Conservation (phyloP, 2,329 filamentous ascomycete species). For the Boeremia lycopersici region DNA sequence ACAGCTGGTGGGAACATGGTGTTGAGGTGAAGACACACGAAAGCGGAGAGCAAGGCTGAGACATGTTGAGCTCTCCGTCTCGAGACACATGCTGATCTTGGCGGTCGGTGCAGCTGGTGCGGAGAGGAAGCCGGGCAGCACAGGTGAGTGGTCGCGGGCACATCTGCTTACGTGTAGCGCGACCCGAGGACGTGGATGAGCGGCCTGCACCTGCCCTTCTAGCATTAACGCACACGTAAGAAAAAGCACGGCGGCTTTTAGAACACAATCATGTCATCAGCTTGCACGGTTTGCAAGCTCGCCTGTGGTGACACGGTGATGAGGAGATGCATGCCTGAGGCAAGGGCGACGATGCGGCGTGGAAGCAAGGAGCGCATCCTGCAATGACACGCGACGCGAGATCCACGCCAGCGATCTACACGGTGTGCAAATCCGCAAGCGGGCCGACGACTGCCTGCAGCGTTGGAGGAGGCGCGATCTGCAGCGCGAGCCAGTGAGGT, state of each 20-base stretch:
- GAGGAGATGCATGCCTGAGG: not conserved
- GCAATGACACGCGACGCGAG: conserved; percentile 7
- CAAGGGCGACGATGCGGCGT: not conserved
- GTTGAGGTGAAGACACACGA: conserved; percentile 11
- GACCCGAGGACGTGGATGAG: conserved; percentile 17
- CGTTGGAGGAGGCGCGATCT: conserved; percentile 5
- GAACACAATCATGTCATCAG: conserved; percentile 6
- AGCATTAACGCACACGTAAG: conserved; percentile 10
- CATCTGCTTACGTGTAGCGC: conserved; percentile 22
- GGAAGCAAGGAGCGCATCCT: conserved; percentile 7
- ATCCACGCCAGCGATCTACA: conserved; percentile 12
- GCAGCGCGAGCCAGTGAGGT: conserved; percentile 11
- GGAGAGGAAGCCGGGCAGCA: not conserved
- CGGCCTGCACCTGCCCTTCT: conserved; percentile 21
- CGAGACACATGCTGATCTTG: conserved; percentile 2
- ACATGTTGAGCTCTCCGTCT: not conserved
- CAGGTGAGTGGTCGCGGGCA: conserved; percentile 14
- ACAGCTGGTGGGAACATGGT: not conserved
- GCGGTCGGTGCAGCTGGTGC: not conserved
- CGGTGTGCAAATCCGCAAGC: conserved; percentile 13
- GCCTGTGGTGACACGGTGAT: not conserved
- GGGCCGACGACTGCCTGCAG: conserved; percentile 10
- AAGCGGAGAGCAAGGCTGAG: conserved; percentile 3
- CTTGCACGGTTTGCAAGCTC: not conserved
- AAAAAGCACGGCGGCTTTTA: conserved; percentile 1